Evolutionary conservation across 805 yeast species (phyloP), one percentile per base, ranked within the genome.

Genomic region (Ascoidea tarda): DNA sequence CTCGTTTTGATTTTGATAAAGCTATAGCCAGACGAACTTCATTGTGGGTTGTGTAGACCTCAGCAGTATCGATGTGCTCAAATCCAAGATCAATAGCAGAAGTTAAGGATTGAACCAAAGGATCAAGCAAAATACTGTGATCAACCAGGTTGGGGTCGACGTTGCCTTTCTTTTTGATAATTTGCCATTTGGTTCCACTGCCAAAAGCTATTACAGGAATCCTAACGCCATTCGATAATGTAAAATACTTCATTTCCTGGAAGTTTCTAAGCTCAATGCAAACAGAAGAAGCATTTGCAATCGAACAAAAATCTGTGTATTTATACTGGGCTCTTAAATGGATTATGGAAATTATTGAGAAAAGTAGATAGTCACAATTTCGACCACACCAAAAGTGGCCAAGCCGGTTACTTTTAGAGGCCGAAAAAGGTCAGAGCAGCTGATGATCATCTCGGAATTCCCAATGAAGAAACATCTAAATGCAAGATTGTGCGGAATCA

Each of bases 61-160:
- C 82, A 5, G 85, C 86, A 49, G 76, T 74, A 59, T 80, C 85
- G 49, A 80, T 61, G 59, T 79, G 84, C 48, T 73, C 68, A 55
- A 74, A 70, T 0, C 85, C 84, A 33, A 68, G 57, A 1, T 66
- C 59, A 12, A 72, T 56, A 2, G 70, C 70, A 33, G 62, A 57
- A 31, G 59, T 56, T 28, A 69, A 52, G 46, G 66, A 67, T 1
- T 59, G 64, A 3, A 69, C 65, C n/a, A 72, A 59, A 6, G 60
- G 60, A 5, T 52, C 54, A 52, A 56, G 49, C 5, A 56, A 46
- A 45, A 32, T n/a, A 16, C 53, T 54, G 10, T 47, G 38, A 12
- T 32, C 50, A 21, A 21, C 28, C 28, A 21, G 28, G 28, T 21
- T 21, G 28, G 28, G 28, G 5, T 48, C 48, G n/a, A 47, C 44